phyloP scores from a whole-genome alignment of 805 yeast species.

The Metschnikowia anglica region DNA sequence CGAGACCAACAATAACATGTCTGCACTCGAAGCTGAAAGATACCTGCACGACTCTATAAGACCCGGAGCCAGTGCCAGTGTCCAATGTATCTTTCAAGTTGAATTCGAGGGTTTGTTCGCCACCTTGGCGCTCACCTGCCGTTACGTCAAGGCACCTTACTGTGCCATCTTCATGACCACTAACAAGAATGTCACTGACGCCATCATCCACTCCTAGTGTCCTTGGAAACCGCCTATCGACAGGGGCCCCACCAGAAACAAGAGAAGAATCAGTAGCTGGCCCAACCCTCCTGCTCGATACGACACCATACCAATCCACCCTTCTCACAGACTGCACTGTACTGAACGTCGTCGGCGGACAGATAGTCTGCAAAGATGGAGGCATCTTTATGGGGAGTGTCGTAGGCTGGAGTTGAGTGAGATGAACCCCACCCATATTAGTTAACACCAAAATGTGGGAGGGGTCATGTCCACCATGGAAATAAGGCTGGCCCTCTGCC shows the following conservation, averaged over 20 bases:
- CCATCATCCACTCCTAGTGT: slow-evolving; percentile 41
- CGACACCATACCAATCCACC: slow-evolving; percentile 70
- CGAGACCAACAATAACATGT: slow-evolving; percentile 69
- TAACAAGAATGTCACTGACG: slow-evolving; percentile 53
- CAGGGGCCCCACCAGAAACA: slow-evolving; percentile 80
- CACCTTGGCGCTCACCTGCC: slow-evolving; percentile 54
- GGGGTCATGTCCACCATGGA: slow-evolving; percentile 80
- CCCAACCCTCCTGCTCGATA: slow-evolving; percentile 38
- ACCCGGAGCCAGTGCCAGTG: slow-evolving; percentile 30
- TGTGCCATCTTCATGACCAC: slow-evolving; percentile 86
- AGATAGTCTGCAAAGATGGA: slow-evolving; percentile 73
- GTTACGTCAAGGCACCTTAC: slow-evolving; percentile 84
- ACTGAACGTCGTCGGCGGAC: slow-evolving; percentile 65
- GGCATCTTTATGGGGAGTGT: slow-evolving; percentile 54
- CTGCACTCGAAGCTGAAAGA: slow-evolving; percentile 78
- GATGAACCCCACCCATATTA: slow-evolving; percentile 62
- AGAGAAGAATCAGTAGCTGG: slow-evolving; percentile 47
- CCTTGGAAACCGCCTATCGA: slow-evolving; percentile 28
- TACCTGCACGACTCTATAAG: slow-evolving; percentile 51
- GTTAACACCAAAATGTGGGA: slow-evolving; percentile 55
- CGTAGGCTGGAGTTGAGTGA: slow-evolving; percentile 17
- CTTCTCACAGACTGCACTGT: slow-evolving; percentile 53
- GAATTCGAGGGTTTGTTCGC: slow-evolving; percentile 33
- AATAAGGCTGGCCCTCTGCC: slow-evolving; percentile 60
- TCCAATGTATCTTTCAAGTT: slow-evolving; percentile 35